A percentile compares a stretch with the other conserved stretches of the same genome.
Evolutionary conservation across 1,139 yeast species (phyloP).

Genomic region (Candida tropicalis): DNA sequence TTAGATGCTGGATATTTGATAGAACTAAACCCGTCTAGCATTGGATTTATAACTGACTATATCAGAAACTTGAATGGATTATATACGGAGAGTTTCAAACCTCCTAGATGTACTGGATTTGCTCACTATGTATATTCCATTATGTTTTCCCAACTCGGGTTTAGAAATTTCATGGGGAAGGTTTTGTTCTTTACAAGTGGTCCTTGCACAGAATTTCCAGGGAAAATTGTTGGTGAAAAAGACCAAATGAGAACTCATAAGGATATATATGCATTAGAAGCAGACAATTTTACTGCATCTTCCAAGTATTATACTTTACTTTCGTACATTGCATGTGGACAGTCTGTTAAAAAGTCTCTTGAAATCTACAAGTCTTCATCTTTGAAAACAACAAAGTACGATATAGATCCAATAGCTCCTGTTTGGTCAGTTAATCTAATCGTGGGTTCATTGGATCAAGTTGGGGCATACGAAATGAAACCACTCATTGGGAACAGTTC

Average conservation of each 20-base stretch:
- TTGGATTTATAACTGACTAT: conserved; percentile 13
- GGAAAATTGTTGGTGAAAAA: conserved; percentile 27
- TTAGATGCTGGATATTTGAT: conserved; percentile 1
- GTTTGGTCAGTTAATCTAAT: conserved; percentile 35
- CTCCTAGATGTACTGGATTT: conserved; percentile 36
- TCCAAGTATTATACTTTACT: conserved; percentile 33
- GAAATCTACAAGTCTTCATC: conserved; percentile 21
- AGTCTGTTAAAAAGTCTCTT: conserved; percentile 19
- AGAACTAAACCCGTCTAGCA: conserved; percentile 1
- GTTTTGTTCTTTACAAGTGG: conserved; percentile 35
- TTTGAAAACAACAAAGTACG: conserved; percentile 29
- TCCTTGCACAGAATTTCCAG: conserved; percentile 40
- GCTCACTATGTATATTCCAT: conserved; percentile 29
- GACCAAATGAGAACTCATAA: conserved; percentile 34
- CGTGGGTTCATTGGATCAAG: conserved; percentile 43
- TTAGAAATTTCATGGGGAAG: conserved; percentile 27
- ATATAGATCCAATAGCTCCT: conserved; percentile 23
- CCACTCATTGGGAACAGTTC: conserved; percentile 30
- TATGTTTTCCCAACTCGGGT: conserved; percentile 23
- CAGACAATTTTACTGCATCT: conserved; percentile 28
- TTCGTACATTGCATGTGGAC: conserved; percentile 35
- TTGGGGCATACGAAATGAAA: conserved; percentile 45
- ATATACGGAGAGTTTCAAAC: conserved; percentile 30
- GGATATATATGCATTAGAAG: conserved; percentile 33
- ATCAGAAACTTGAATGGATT: conserved; percentile 25